phyloP scores from a whole-genome alignment of 441 rosid species.

The Metrosideros polymorpha region DNA sequence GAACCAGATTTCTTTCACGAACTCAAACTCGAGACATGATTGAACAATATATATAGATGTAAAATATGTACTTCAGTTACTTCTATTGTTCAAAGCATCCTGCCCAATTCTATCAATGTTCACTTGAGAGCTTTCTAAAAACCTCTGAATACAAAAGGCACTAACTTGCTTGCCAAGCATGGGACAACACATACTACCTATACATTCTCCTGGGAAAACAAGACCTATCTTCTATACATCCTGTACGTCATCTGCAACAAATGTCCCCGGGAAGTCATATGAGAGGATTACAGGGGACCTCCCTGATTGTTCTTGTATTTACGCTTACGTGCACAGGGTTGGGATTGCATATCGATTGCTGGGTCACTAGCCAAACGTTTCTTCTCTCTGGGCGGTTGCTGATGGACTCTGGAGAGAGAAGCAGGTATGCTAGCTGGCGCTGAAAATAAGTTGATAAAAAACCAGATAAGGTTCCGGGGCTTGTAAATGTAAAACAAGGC shows the following conservation, averaged over 20 bases:
- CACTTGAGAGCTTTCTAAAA: neutral
- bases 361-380: neutral
- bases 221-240: neutral
- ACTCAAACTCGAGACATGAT: neutral
- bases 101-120: neutral
- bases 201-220: neutral
- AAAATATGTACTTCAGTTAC: neutral
- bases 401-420: neutral
- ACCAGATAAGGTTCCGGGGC: neutral
- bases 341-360: neutral
- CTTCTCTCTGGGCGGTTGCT: neutral
- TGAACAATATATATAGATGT: neutral
- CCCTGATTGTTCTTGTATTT: neutral
- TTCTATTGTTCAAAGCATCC: neutral
- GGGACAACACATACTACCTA: neutral
- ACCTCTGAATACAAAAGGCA: neutral
- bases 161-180: neutral
- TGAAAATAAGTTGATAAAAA: neutral
- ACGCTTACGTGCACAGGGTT: neutral
- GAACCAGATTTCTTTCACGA: neutral
- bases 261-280: neutral
- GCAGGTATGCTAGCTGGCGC: neutral
- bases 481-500: neutral
- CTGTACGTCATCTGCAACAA: neutral
- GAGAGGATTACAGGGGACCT: neutral